These are phyloP conservation scores for Lipomyces kockii DNA, from an alignment of 805 yeast species.

Conservation along the genomic window DNA sequence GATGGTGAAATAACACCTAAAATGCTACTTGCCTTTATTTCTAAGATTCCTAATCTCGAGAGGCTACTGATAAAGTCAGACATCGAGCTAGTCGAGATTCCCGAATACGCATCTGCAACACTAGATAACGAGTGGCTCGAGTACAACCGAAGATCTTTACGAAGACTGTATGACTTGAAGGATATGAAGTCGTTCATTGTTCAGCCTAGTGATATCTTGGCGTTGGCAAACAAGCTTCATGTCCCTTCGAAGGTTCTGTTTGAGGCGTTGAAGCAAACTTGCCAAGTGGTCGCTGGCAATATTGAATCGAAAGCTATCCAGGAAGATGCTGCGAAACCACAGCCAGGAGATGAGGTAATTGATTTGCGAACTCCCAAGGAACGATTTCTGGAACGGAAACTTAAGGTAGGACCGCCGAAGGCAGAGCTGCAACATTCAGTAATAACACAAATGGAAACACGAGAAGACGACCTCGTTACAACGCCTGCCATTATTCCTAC, in stretches of 20 bases:
- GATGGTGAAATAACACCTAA: conserved; percentile 1
- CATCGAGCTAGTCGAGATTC: neutral
- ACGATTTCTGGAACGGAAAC: neutral
- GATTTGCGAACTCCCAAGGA: neutral
- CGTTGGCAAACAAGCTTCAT: neutral
- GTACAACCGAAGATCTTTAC: neutral
- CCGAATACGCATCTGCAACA: neutral
- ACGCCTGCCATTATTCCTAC: neutral
- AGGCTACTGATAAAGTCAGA: neutral
- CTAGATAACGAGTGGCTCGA: neutral
- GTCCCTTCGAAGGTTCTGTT: neutral
- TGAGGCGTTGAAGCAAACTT: neutral
- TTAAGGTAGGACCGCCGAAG: neutral
- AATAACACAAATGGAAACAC: neutral
- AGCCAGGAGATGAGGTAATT: conserved; percentile 1
- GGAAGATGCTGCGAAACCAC: neutral
- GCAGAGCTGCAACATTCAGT: neutral
- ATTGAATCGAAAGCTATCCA: neutral
- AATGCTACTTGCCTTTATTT: neutral
- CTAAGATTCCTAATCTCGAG: neutral
- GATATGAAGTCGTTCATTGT: neutral
- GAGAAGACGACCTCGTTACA: neutral
- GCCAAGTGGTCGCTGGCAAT: neutral
- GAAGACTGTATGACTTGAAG: neutral
- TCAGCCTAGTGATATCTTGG: neutral